These are phyloP conservation scores for Globisporangium middletonii DNA, from an alignment of 352 stramenopile species.

Conservation along the genomic window DNA sequence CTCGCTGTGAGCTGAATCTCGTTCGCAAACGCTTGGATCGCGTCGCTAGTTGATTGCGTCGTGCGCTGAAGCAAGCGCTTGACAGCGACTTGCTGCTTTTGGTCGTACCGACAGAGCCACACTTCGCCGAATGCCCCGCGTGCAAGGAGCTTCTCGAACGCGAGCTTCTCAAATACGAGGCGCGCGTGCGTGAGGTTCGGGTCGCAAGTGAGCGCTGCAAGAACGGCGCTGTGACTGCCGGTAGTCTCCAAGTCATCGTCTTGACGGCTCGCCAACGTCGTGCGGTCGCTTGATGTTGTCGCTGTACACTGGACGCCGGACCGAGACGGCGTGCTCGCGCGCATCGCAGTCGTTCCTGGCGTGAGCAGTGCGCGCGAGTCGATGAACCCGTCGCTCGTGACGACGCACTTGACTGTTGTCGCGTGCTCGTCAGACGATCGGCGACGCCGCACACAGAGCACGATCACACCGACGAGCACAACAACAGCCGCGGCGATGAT, in stretches of 20 bases:
- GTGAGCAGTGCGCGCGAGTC: slow-evolving; percentile 8
- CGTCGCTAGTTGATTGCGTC: slow-evolving; percentile 23
- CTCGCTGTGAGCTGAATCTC: slow-evolving; percentile 37
- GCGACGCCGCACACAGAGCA: slow-evolving; percentile 1
- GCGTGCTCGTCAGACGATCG: neutral
- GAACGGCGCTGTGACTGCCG: slow-evolving; percentile 13
- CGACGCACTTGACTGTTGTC: neutral
- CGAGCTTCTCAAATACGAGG: slow-evolving; percentile 30
- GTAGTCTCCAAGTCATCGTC: slow-evolving; percentile 19
- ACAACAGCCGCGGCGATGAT: slow-evolving; percentile 5
- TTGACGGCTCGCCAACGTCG: neutral
- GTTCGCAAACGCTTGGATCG: slow-evolving; percentile 41
- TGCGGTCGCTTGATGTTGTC: slow-evolving; percentile 5
- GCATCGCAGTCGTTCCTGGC: neutral
- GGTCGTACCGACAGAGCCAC: slow-evolving; percentile 30
- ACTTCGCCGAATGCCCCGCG: slow-evolving; percentile 46
- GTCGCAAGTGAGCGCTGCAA: slow-evolving; percentile 17
- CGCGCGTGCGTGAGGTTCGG: slow-evolving; percentile 15
- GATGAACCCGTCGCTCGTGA: neutral
- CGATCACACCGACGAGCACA: slow-evolving; percentile 9
- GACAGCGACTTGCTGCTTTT: slow-evolving; percentile 33
- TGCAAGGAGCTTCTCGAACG: slow-evolving; percentile 22
- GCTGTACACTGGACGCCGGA: neutral
- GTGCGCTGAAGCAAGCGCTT: slow-evolving; percentile 44
- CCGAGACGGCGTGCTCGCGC: neutral